Evolutionary conservation across 169 alveolate genomes (phyloP), one percentile per base, ranked within the genome.

Genomic region (Plasmodium gonderi): DNA sequence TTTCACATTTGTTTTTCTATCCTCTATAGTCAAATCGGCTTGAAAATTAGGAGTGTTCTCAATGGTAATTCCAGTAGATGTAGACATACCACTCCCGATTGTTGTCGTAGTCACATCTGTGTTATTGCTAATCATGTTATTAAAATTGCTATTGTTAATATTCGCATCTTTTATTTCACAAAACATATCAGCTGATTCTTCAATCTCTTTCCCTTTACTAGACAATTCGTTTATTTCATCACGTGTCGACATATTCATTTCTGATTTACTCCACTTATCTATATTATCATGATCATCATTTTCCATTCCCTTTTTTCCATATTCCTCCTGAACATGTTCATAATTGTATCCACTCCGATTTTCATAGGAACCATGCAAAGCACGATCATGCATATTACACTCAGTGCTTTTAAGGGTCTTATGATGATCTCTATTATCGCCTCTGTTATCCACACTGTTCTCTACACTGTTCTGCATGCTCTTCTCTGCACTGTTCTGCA

Each of bases 111-210:
- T 80, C 7, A 49, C 72, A 64, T 80, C 91, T 11, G 74, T 42
- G n/a, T 80, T 80, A 51, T 80, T 80, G 23, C 91, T 80, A 42
- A 23, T 68, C 80, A 80, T 83, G 54, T 83, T 69, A 40, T 47
- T 31, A 11, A 26, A 29, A 31, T 36, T 83, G 20, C 77, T 83
- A 69, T 72, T 83, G n/a, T 33, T 74, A 33, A 45, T 42, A 23
- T 31, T 69, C n/a, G 47, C 20, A 29, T 49, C 76, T 51, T 79
- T 79, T 49, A 79, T 54, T 54, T 83, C 67, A 36, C 91, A 80
- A 49, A 69, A 83, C 54, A 26, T 49, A 31, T 51, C 40, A 1
- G 65, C 31, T 3, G 23, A 33, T 31, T 69, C 92, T 31, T 69
- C 92, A 60, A 36, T 83, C 14, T 68, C 91, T n/a, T 81, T 81